Percentiles rank a stretch among this genome's conserved stretches.
phyloP scores from a whole-genome alignment of 2,329 filamentous ascomycete species.

The Macrophomina tecta region DNA sequence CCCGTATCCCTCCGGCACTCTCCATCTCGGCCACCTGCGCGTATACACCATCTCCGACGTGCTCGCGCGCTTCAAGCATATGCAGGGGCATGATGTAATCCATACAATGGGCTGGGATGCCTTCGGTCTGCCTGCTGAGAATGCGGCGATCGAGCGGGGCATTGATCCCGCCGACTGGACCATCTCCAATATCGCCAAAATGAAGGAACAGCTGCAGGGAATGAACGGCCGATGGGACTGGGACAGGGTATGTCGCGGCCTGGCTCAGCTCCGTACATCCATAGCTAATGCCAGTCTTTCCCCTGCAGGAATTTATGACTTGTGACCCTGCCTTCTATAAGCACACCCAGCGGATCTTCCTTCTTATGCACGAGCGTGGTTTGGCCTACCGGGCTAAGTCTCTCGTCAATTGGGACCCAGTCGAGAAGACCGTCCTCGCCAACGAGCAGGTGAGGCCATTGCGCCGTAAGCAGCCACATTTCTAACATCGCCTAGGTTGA shows the following conservation, averaged over 20 bases:
- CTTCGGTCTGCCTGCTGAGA: conserved; percentile 89
- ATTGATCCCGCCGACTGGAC: conserved; percentile 83
- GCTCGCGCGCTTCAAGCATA: conserved; percentile 74
- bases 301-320: conserved; percentile 75
- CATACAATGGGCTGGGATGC: conserved; percentile 97
- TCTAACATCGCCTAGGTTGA: conserved; percentile 61
- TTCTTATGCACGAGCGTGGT: conserved; percentile 74
- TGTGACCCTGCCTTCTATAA: conserved; percentile 87
- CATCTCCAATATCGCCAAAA: conserved; percentile 75
- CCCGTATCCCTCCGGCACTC: conserved; percentile 84
- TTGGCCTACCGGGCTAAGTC: conserved; percentile 84
- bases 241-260: conserved; percentile 67
- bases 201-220: conserved; percentile 79
- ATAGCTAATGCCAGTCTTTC: conserved; percentile 34
- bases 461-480: background rate
- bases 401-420: conserved; percentile 87
- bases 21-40: conserved; percentile 86
- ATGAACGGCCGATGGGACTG: conserved; percentile 89
- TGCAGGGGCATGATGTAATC: conserved; percentile 76
- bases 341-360: conserved; percentile 85
- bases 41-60: conserved; percentile 93
- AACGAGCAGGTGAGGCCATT: conserved; percentile 71
- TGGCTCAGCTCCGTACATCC: conserved; percentile 25
- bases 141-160: conserved; percentile 84
- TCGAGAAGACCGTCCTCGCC: conserved; percentile 87